Conservation (phyloP, 148 eudicot genomes). For the Persicaria tinctoria region DNA sequence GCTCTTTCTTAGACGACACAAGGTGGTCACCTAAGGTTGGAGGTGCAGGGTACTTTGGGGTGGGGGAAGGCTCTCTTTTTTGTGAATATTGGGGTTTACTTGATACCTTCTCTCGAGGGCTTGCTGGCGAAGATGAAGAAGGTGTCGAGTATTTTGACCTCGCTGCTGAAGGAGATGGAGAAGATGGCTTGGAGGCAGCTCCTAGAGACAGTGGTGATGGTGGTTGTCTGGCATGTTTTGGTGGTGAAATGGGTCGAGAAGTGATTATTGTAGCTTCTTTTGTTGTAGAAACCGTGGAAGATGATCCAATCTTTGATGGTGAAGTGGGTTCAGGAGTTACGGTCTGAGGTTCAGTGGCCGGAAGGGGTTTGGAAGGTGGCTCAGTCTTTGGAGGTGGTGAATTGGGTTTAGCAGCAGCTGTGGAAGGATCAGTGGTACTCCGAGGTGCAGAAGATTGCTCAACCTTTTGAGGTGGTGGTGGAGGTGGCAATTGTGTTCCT, state of each 20-base stretch:
- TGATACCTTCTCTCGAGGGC: conserved; percentile 14
- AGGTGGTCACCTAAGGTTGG: not conserved
- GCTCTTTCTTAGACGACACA: conserved; percentile 12
- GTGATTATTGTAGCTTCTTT: not conserved
- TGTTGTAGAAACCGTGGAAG: not conserved
- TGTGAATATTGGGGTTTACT: conserved; percentile 18
- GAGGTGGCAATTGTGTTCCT: too few species aligned
- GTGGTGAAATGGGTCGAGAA: conserved; percentile 13
- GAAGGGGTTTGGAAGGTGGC: not conserved
- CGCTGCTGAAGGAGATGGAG: conserved; percentile 19
- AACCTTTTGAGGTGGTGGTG: not conserved
- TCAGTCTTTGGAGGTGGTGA: conserved; percentile 9
- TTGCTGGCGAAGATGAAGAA: conserved; percentile 13
- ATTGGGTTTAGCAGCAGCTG: not conserved
- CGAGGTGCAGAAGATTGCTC: not conserved
- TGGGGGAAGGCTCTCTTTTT: conserved; percentile 14
- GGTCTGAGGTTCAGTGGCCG: not conserved
- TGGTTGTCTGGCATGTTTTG: conserved; percentile 11
- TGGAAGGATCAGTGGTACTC: too few species aligned
- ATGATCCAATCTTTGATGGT: not conserved
- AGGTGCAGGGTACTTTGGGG: conserved; percentile 17
- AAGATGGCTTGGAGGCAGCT: conserved; percentile 16
- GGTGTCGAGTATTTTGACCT: conserved; percentile 13
- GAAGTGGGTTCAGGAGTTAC: not conserved
- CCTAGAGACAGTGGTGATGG: conserved; percentile 17